Percentiles rank a stretch among this genome's conserved stretches.
Conservation (phyloP, 805 yeast species). For the Sugiyamaella qingdaonensis region DNA sequence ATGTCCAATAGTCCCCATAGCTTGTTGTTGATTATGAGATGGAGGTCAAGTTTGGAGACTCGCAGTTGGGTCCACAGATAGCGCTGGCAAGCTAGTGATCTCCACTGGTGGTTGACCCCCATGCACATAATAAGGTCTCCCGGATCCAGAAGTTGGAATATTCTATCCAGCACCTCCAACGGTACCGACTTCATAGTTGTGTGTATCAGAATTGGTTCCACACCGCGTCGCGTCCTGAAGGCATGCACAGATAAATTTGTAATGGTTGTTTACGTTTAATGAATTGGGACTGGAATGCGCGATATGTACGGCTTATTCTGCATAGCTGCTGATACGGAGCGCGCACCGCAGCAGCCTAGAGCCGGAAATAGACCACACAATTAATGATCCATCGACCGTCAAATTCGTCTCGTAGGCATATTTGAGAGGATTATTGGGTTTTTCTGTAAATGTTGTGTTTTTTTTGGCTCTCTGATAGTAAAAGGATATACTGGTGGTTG, state of each 20-base stretch:
- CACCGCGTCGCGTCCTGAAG: background rate
- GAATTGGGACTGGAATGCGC: slow-evolving; percentile 3
- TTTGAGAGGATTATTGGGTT: no score
- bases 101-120: slow-evolving; percentile 13
- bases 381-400: no score
- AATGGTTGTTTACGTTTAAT: background rate
- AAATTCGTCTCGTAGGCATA: no score
- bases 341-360: background rate
- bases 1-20: background rate
- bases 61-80: slow-evolving; percentile 12
- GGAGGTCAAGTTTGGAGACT: background rate
- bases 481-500: no score
- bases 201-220: background rate
- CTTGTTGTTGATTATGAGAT: no score
- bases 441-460: no score
- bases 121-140: slow-evolving; percentile 12
- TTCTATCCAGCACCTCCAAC: slow-evolving; percentile 13
- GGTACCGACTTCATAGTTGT: slow-evolving; percentile 9
- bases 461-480: no score
- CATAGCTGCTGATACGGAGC: background rate
- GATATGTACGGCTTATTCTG: no score
- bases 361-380: no score
- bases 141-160: slow-evolving; percentile 12
- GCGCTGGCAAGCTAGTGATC: slow-evolving; percentile 7
- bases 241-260: background rate